A percentile compares a stretch with the other conserved stretches of the same genome.
Conservation (phyloP, 768 basidiomycete genomes). For the Tylopilus balloui region DNA sequence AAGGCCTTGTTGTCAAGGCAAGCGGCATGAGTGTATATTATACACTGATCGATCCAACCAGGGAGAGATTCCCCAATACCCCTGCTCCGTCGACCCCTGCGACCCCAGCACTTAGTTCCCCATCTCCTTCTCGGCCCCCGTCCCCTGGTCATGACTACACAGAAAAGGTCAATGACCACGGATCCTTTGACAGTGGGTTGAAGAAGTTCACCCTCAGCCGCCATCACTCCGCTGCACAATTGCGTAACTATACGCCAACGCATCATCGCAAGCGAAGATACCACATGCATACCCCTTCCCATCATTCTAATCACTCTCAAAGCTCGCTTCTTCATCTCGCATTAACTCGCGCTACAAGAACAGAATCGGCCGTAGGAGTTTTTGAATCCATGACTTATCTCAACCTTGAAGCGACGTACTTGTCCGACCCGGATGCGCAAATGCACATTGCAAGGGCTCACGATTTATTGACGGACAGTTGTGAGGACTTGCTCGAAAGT, state of each 20-base stretch:
- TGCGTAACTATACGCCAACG: conserved; percentile 1
- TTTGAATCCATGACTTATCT: conserved; percentile 71
- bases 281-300: conserved; percentile 11
- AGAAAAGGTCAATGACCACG: background rate
- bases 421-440: conserved; percentile 46
- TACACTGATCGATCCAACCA: conserved; percentile 54
- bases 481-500: conserved; percentile 47
- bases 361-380: conserved; percentile 62
- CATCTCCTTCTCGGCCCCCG: conserved; percentile 29
- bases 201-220: background rate
- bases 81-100: conserved; percentile 35
- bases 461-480: conserved; percentile 47
- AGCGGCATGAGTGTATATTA: conserved; percentile 66
- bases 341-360: conserved; percentile 27
- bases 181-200: background rate
- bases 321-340: conserved; percentile 39
- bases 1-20: conserved; percentile 50
- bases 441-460: conserved; percentile 41
- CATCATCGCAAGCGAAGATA: conserved; percentile 10
- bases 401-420: conserved; percentile 55
- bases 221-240: conserved; percentile 3
- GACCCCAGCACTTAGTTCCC: conserved; percentile 35
- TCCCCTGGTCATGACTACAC: conserved; percentile 25
- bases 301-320: conserved; percentile 33
- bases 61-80: conserved; percentile 53